Base-by-base conservation (phyloP, 179 eudicot genomes). In the Carnegiea gigantea region DNA sequence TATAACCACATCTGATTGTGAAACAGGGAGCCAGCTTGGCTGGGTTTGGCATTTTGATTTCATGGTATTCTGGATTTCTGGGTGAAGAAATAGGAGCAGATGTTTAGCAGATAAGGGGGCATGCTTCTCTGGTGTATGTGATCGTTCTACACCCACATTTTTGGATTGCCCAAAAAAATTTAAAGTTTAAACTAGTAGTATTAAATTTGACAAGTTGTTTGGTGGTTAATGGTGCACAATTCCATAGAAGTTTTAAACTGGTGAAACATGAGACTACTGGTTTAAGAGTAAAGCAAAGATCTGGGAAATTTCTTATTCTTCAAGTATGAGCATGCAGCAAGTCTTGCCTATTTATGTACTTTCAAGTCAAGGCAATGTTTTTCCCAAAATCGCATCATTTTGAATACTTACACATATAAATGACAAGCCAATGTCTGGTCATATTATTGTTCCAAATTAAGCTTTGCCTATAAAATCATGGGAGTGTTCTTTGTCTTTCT, bases 251-350 rank as follows among this genome's bases (percentile, higher is more conserved):
- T 75, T 79, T 79, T 85, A 83, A 81, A 86, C 83, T 84, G 77
- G 87, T 81, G 75, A 78, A 70, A 75, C 79, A 73, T 73, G 51
- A 78, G 70, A 78, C 33, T 79, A 71, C 57, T 83, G 83, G 86
- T 83, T 89, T 87, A 91, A 85, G 98, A 94, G 98, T 94, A 92
- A 94, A 94, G 98, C 97, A 89, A 91, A 84, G 85, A 79, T 81
- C 82, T 88, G 70, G 74, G 70, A 82, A 75, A 70, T 79, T 84
- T 90, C 93, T 92, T 91, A 86, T 87, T 88, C 98, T 91, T 92
- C 85, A 91, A 92, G 94, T 84, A 80, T 90, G 72, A 91, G 90
- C 95, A 89, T 91, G 87, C 62, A 78, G 86, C 79, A 84, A 89
- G 78, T 86, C 68, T 85, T 74, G 80, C 87, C 84, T 82, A 88